These are phyloP conservation scores for Malus asiatica DNA, from an alignment of 306 rosid species.

Conservation along the genomic window DNA sequence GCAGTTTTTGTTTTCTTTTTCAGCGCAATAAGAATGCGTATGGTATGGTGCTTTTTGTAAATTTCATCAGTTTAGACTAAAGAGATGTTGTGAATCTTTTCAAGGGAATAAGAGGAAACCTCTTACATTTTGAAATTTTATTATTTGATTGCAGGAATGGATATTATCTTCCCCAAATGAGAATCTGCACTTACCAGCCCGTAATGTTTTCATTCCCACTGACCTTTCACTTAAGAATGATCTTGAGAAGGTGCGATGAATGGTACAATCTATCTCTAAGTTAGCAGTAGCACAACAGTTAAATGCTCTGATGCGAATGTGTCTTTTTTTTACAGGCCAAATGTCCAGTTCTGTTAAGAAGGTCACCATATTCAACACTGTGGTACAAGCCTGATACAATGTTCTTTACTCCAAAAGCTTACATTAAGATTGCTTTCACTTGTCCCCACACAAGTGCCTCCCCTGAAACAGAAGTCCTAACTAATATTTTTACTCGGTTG, in stretches of 20 bases:
- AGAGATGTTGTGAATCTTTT: neutral
- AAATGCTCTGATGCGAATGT: constrained; percentile 7
- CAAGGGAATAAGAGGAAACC: neutral
- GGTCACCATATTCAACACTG: constrained; percentile 61
- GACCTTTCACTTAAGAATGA: constrained; percentile 65
- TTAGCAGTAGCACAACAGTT: neutral
- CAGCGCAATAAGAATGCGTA: neutral
- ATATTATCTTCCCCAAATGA: constrained; percentile 57
- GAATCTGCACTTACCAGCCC: constrained; percentile 72
- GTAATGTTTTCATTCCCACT: constrained; percentile 71
- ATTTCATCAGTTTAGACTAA: neutral
- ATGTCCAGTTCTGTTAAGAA: constrained; percentile 60
- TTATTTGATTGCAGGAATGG: constrained; percentile 64
- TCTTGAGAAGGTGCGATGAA: constrained; percentile 48
- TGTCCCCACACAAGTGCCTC: constrained; percentile 78
- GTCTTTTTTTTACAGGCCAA: constrained; percentile 47
- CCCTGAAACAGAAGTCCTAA: constrained; percentile 69
- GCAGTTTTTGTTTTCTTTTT: neutral
- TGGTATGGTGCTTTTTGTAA: constrained; percentile 2
- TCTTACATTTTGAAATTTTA: constrained; percentile 4
- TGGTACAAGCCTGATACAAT: constrained; percentile 85
- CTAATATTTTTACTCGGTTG: constrained; percentile 56
- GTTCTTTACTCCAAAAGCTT: constrained; percentile 82
- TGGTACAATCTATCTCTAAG: neutral
- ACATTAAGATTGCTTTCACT: constrained; percentile 62